Evolutionary conservation across 345 rosid species (phyloP), one percentile per base, ranked within the genome.

Genomic region (Salix viminalis): DNA sequence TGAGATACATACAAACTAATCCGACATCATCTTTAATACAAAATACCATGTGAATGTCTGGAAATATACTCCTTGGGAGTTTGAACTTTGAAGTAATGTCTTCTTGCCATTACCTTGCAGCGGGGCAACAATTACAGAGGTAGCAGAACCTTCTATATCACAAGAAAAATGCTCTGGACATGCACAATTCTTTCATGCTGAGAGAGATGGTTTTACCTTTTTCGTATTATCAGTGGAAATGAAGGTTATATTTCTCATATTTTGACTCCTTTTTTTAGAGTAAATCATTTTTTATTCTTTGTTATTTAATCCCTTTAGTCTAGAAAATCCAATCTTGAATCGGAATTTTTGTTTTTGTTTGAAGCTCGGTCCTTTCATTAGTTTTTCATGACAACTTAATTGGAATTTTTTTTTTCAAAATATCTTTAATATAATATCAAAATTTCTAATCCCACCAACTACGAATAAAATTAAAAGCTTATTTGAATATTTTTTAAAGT

Each of bases 61-160:
- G 48, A 54, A 7, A 18, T 52, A n/a, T 44, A 30, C 32, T 30
- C 32, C 32, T 30, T 30, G 15, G 42, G 70, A 64, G 64, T 46
- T 77, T 50, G 68, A 71, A 41, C 73, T 39, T 32, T 4, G 34
- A 32, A 4, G 34, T 32, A 78, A 67, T 58, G 65, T 41, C 11
- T n/a, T 24, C 52, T 28, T 78, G 2, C 58, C 46, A 46, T 46
- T 48, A 52, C 30, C n/a, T 34, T 73, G 7, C 37, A 12, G 60
- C 34, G 46, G 37, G 26, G 70, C 21, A 36, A 64, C 65, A 48
- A 62, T 60, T 60, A 65, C 66, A 14, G 16, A 72, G 72, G 66
- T 18, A 3, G 70, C 71, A 71, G 76, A 77, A 72, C 44, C 71
- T 77, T 71, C 80, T 42, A 58, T 58, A 3, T 19, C 32, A 41